Evolutionary conservation across 1,284 basidiomycete species (phyloP).

Genomic region (Tremellales sp.): DNA sequence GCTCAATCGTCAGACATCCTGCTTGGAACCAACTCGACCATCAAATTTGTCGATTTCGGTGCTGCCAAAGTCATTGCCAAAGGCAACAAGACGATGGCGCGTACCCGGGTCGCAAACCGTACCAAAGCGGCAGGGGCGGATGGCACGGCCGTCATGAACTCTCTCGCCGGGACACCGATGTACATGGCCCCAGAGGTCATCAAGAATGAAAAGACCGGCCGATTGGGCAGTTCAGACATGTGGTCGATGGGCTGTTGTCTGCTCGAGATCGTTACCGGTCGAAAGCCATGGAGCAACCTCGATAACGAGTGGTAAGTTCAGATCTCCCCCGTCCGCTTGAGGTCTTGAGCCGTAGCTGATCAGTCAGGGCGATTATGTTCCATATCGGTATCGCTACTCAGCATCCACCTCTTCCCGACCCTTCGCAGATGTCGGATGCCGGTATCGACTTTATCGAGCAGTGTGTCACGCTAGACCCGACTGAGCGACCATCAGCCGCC

Average conservation of each 20-base stretch:
- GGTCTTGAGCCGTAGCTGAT: neutral
- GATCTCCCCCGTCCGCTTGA: neutral
- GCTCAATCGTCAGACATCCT: slow-evolving; percentile 70
- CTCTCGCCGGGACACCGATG: slow-evolving; percentile 97
- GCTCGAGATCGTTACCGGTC: slow-evolving; percentile 91
- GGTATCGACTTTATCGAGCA: slow-evolving; percentile 93
- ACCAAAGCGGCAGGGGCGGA: slow-evolving; percentile 47
- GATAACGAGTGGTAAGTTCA: slow-evolving; percentile 93
- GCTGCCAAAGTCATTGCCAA: slow-evolving; percentile 96
- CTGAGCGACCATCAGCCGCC: slow-evolving; percentile 73
- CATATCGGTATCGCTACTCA: slow-evolving; percentile 97
- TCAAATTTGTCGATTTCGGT: slow-evolving; percentile 98
- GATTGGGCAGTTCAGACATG: slow-evolving; percentile 96
- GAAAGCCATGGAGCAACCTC: slow-evolving; percentile 96
- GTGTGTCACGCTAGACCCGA: slow-evolving; percentile 85
- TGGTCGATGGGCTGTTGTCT: slow-evolving; percentile 94
- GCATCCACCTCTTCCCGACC: slow-evolving; percentile 90
- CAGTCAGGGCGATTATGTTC: slow-evolving; percentile 91
- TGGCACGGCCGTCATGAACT: slow-evolving; percentile 60
- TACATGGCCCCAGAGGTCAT: slow-evolving; percentile 99
- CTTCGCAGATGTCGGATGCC: slow-evolving; percentile 77
- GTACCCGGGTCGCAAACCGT: slow-evolving; percentile 48
- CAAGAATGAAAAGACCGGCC: slow-evolving; percentile 72
- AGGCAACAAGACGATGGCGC: slow-evolving; percentile 82
- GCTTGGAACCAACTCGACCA: slow-evolving; percentile 77